Conservation (phyloP, 768 basidiomycete species). For the Sporobolomyces roseus region DNA sequence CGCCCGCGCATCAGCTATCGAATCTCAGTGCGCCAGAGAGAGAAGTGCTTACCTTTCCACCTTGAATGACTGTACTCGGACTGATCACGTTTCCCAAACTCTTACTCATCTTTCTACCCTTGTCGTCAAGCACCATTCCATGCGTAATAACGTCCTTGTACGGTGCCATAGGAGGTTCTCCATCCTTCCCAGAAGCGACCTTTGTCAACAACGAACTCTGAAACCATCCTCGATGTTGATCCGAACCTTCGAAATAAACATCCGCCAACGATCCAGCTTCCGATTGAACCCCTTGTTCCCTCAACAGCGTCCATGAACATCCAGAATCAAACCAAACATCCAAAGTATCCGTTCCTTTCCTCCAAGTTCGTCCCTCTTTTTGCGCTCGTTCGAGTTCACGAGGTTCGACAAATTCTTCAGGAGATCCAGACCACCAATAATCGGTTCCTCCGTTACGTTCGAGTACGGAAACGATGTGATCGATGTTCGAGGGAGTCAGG, state of each 20-base stretch:
- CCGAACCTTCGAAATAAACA: conserved; percentile 87
- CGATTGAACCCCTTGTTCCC: conserved; percentile 29
- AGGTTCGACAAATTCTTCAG: conserved; percentile 70
- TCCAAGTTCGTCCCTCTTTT: conserved; percentile 56
- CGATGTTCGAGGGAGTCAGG: conserved; percentile 50
- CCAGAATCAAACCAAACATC: conserved; percentile 99
- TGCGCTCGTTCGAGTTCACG: conserved; percentile 55
- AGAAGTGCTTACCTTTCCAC: conserved; percentile 59
- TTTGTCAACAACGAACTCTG: conserved; percentile 88
- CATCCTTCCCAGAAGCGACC: conserved; percentile 53
- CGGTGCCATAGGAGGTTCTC: conserved; percentile 52
- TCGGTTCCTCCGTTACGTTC: conserved; percentile 68
- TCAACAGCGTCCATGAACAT: conserved; percentile 83
- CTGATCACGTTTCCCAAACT: conserved; percentile 85
- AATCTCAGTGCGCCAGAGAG: not conserved
- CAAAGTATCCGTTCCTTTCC: conserved; percentile 88
- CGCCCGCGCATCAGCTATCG: not conserved
- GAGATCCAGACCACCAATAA: conserved; percentile 89
- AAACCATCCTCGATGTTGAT: conserved; percentile 99
- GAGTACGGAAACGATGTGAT: conserved; percentile 72
- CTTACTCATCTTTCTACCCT: conserved; percentile 95
- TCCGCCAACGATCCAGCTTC: conserved; percentile 59
- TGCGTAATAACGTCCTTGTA: conserved; percentile 85
- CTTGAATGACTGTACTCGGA: conserved; percentile 73
- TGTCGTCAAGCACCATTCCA: conserved; percentile 89